Conservation (phyloP, 345 rosid genomes). For the Syzygium aromaticum region DNA sequence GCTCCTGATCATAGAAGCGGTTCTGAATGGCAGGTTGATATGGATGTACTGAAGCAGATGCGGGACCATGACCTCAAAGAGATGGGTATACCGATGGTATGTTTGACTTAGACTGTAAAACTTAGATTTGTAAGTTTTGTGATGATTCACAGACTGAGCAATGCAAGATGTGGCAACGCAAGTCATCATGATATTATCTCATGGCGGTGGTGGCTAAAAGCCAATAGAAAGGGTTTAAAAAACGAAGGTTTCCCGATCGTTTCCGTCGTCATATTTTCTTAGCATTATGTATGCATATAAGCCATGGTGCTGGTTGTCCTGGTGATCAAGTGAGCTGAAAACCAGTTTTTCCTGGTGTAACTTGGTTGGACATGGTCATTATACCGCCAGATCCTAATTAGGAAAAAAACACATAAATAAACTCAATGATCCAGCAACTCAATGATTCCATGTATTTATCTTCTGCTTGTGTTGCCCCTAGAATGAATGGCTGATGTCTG, state of each 20-base stretch:
- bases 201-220: not conserved
- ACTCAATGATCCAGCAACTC: not conserved
- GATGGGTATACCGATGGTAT: slow-evolving; percentile 57
- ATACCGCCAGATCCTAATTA: not conserved
- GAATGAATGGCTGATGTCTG: not conserved
- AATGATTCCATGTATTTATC: not conserved
- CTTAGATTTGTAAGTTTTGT: not conserved
- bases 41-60: slow-evolving; percentile 47
- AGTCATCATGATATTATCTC: not conserved
- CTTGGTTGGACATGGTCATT: not conserved
- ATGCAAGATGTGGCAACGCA: not conserved
- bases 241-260: not conserved
- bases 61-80: slow-evolving; percentile 41
- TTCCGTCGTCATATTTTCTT: not conserved
- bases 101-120: not conserved
- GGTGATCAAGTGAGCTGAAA: not conserved
- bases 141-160: not conserved
- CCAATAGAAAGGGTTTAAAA: not conserved
- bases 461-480: not conserved
- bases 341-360: not conserved
- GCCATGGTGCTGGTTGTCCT: not conserved
- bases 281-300: not conserved
- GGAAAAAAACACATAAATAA: not conserved
- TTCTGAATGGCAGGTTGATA: slow-evolving; percentile 37
- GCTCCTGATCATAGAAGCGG: not conserved